Percentiles rank a stretch among this genome's conserved stretches.
phyloP scores from a whole-genome alignment of 371 early-diverging fungal genomes.

The Actinomucor elegans region DNA sequence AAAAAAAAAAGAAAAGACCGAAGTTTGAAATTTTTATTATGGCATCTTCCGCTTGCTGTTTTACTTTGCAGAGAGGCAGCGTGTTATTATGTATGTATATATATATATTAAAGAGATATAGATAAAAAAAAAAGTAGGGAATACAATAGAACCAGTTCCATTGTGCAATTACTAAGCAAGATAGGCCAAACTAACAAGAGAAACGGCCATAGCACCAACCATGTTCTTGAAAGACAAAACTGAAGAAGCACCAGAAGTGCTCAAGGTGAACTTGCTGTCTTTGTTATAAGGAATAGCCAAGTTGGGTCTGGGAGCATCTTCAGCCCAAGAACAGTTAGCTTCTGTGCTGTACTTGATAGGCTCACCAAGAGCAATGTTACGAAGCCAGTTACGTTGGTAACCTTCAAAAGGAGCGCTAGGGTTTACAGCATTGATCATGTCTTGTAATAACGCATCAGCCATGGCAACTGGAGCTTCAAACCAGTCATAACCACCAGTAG shows the following conservation, averaged over 20 bases:
- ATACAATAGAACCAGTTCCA: neutral
- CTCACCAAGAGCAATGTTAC: slow-evolving; percentile 63
- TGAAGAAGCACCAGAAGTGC: neutral
- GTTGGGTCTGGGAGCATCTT: slow-evolving; percentile 49
- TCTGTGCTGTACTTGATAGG: slow-evolving; percentile 42
- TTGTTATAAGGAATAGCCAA: slow-evolving; percentile 46
- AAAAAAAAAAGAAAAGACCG: slow-evolving; percentile 1
- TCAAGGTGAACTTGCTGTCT: slow-evolving; percentile 22
- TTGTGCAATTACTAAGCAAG: neutral
- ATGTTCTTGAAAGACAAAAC: neutral
- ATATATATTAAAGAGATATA: neutral
- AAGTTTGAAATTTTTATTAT: too few relatives aligned
- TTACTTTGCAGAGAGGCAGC: neutral
- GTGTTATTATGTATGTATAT: too few relatives aligned
- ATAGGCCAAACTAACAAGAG: slow-evolving; percentile 4
- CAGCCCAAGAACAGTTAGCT: slow-evolving; percentile 58
- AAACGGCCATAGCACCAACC: neutral
- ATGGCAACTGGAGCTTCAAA: slow-evolving; percentile 69
- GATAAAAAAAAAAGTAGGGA: neutral
- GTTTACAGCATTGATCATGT: slow-evolving; percentile 64
- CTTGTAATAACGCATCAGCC: slow-evolving; percentile 71
- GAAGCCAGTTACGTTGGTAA: slow-evolving; percentile 64
- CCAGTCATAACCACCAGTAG: slow-evolving; percentile 68
- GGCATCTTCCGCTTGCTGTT: neutral
- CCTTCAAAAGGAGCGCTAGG: slow-evolving; percentile 52